Evolutionary conservation across 202 grass and related monocot species (phyloP), one percentile per base, ranked within the genome.

Genomic region (Panicum hallii): DNA sequence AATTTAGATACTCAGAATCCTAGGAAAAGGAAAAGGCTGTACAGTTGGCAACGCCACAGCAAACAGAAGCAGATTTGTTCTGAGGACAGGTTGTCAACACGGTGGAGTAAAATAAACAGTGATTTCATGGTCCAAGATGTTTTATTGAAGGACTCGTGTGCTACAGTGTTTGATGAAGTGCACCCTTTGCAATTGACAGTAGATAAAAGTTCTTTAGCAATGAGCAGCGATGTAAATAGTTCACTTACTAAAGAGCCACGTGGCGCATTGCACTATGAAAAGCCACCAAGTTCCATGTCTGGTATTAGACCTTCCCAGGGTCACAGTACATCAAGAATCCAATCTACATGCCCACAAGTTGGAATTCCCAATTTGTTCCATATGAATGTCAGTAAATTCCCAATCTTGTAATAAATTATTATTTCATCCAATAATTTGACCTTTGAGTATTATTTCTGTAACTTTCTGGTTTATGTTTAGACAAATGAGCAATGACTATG

Each of bases 21-120:
- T 74, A 67, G 73, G 57, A 90, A 86, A 86, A 73, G 88, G 34
- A 90, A 90, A 86, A 74, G 88, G 58, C 64, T 83, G 32, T 83
- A 90, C 67, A 90, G 49, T 13, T 90, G 88, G 88, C 88, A 90
- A 57, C 88, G 83, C 9, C 13, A 5, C 50, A 90, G 11, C 44
- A 90, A 86, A 85, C 74, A 67, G 57, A 90, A 82, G 48, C 67
- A 86, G 60, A 7, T 66, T 55, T 83, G 74, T 68, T 34, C 16
- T 67, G 79, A 83, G 61, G 60, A 79, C 72, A 66, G 12, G 9
- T 61, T 62, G 4, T 58, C 41, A 44, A 67, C 74, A 60, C 49
- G 32, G 16, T 32, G 43, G 58, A 90, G 57, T 66, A 72, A 90
- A 78, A 66, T 66, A 78, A 78, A 58, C 19, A 82, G 38, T 48